These are phyloP conservation scores for Sergeia podlipaevii DNA, from an alignment of 208 protist genomes.

Conservation along the genomic window DNA sequence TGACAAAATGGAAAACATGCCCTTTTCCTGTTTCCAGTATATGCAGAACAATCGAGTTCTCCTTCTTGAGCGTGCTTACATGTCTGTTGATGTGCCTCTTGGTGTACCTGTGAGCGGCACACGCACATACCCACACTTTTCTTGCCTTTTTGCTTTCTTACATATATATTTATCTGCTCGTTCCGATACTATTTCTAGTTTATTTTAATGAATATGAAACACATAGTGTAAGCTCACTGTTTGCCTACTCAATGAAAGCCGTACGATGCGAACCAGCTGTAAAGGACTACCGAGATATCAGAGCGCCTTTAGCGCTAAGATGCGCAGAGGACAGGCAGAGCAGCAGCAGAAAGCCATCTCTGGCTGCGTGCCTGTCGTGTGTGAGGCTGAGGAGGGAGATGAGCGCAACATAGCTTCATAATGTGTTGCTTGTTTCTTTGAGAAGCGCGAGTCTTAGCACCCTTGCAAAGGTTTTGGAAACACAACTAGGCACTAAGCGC, in stretches of 20 bases:
- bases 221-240: no score
- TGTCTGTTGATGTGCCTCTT: background rate
- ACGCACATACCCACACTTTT: no score
- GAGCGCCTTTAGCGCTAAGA: background rate
- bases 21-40: no score
- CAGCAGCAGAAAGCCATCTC: background rate
- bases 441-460: background rate
- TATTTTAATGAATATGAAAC: no score
- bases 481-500: background rate
- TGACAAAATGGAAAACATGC: background rate
- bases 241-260: no score
- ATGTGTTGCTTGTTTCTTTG: conserved; percentile 2
- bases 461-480: background rate
- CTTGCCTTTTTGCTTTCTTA: no score
- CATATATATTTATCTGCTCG: no score
- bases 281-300: no score
- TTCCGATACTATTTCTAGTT: no score
- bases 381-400: conserved; percentile 5
- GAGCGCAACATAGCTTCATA: background rate
- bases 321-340: conserved; percentile 1
- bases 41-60: no score
- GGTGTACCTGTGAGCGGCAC: no score
- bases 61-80: background rate
- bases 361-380: conserved; percentile 6
- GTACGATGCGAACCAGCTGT: no score